Evolutionary conservation across 306 rosid species (phyloP).

Genomic region (Casuarina cunninghamiana): DNA sequence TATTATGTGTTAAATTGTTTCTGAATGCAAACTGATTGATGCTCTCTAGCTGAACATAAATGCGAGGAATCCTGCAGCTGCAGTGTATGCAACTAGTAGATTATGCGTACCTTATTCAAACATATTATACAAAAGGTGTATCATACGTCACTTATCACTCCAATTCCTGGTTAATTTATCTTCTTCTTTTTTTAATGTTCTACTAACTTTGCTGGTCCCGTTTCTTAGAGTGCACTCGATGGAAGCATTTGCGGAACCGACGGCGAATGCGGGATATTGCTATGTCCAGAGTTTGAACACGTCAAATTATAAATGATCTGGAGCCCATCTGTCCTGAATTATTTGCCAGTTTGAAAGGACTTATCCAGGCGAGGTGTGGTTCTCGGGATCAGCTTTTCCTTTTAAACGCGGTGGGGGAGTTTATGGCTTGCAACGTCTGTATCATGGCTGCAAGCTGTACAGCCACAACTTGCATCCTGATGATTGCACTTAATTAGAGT

Average conservation of each 20-base stretch:
- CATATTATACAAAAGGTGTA: no score
- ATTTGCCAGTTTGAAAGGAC: slow-evolving; percentile 3
- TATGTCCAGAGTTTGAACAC: not conserved
- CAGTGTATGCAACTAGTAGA: no score
- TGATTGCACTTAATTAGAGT: not conserved
- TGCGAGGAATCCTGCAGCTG: no score
- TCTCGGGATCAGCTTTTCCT: not conserved
- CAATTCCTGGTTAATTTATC: no score
- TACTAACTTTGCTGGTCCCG: not conserved
- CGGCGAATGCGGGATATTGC: not conserved
- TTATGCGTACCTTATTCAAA: no score
- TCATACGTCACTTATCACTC: no score
- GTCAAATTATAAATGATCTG: slow-evolving; percentile 22
- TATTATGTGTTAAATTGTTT: no score
- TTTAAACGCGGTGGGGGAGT: not conserved
- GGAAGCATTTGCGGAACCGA: not conserved
- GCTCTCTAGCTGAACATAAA: no score
- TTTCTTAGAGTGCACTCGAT: not conserved
- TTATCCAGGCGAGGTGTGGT: not conserved
- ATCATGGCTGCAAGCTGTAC: not conserved
- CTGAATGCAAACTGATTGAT: no score
- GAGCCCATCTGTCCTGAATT: slow-evolving; percentile 31
- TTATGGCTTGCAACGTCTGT: not conserved
- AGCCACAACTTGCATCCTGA: not conserved
- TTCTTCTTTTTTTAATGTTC: not conserved